phyloP scores from a whole-genome alignment of 257 asterid species.

The Nicotiana noctiflora region DNA sequence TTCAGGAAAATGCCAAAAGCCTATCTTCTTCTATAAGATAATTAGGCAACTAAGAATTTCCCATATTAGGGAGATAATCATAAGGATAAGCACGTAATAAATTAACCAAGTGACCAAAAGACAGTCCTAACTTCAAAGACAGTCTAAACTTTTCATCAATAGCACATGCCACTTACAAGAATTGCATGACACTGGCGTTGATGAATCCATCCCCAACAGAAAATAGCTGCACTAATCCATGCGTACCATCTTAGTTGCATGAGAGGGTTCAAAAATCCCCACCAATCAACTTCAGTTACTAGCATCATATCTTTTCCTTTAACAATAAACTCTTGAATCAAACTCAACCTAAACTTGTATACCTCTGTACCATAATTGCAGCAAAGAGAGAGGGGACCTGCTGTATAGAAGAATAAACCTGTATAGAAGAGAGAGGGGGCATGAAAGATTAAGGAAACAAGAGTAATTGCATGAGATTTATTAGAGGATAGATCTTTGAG shows the following conservation, averaged over 20 bases:
- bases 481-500: no score
- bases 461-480: no score
- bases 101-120: background rate
- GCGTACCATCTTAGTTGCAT: constrained; percentile 59
- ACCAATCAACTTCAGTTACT: constrained; percentile 31
- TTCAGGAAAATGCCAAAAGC: background rate
- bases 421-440: no score
- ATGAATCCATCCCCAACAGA: constrained; percentile 79
- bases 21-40: background rate
- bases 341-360: constrained; percentile 31
- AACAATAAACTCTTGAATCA: constrained; percentile 46
- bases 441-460: no score
- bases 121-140: constrained; percentile 6
- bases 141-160: background rate
- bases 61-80: background rate
- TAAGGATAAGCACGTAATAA: background rate
- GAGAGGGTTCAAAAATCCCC: constrained; percentile 51
- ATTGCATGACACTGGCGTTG: constrained; percentile 69
- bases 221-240: constrained; percentile 72
- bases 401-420: constrained; percentile 72
- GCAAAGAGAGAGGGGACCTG: constrained; percentile 87
- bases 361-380: constrained; percentile 48
- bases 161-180: constrained; percentile 44
- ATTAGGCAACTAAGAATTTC: background rate
- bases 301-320: constrained; percentile 61